Base-by-base conservation (phyloP, 2,329 filamentous ascomycete species). In the Hymenotorrendiella dingleyae region DNA sequence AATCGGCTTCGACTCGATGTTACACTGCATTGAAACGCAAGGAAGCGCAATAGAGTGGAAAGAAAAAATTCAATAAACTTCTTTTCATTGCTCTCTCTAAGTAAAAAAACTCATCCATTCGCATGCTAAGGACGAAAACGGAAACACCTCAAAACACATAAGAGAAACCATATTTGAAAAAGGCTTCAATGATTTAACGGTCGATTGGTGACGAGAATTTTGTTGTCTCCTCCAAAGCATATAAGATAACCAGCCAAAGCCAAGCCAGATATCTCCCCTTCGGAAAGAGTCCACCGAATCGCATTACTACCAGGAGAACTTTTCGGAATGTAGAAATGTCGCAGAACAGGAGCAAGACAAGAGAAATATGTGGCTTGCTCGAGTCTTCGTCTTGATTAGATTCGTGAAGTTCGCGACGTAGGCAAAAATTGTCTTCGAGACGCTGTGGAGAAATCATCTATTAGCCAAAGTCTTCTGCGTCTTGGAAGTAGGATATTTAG, bases 401-500 rank as follows among this genome's bases (percentile, higher is more conserved):
- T 57, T 58, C 56, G 54, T 61, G 49, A 60, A 57, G 53, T 57
- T 57, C 54, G 53, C 57, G 52, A 58, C 46, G 50, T 54, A 53
- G 50, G 53, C 54, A 56, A 50, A 55, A 50, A 60, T 54, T 36
- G 42, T 52, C 43, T 48, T 46, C 30, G 50, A 45, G 32, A 50
- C 38, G 48, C 49, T 55, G 29, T 33, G 9, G n/a, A n/a, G n/a
- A n/a, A 30, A 17, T 21, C 14, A n/a, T 3, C 6, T 6, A 7
- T 30, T n/a, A 40, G 33, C 23, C 11, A 10, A 12, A 22, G 9
- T 8, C 12, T n/a, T 11, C 19, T n/a, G n/a, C 6, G 17, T 10
- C 28, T 8, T 8, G 20, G 34, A n/a, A 4, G 8, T 9, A 24
- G 32, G 35, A 34, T 9, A 8, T 22, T 4, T 33, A 20, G 14